Base-by-base conservation (phyloP, 768 basidiomycete species). In the Hericium alpestre region DNA sequence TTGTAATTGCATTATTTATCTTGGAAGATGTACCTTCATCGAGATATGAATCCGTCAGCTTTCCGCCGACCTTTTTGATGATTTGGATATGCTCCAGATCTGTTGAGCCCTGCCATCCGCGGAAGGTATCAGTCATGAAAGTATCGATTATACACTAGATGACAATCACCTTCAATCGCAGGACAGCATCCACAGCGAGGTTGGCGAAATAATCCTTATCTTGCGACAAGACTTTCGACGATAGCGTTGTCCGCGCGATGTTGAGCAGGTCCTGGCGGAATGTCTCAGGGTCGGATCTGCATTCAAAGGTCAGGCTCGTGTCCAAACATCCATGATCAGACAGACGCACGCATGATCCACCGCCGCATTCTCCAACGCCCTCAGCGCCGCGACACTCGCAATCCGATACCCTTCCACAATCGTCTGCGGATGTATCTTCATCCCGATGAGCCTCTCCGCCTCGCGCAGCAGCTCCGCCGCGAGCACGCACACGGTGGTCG, bases 61-160 rank as follows among this genome's bases (percentile, higher is more conserved):
- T 99, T 53, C 95, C 95, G 57, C 95, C 95, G n/a, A 90, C 91
- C 73, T 97, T 97, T 80, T 99, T 99, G 76, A 98, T 99, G 70
- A 98, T 87, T 72, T 99, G 95, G 62, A 99, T 97, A 70, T 97
- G 93, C 63, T 99, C 95, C 38, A 99, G 77, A 72, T 98, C 88
- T 53, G 90, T 93, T 39, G 93, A 96, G 39, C 96, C 96, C 88
- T 93, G 65, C 7, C 51, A 15, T 8, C 39, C n/a, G 9, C 32
- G 32, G 32, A 41, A 37, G 47, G 18, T 18, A 27, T 43, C 51
- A 56, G 22, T 8, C 15, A 39, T 16, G 46, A 16, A 52, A 23
- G 53, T 23, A 8, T 1, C 8, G 8, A 32, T 32, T 9, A 7
- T 32, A 9, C 4, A 11, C 13, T 23, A 41, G 48, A 39, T 20